These are phyloP conservation scores for Bruguiera sexangula DNA, from an alignment of 345 rosid species.

Conservation along the genomic window DNA sequence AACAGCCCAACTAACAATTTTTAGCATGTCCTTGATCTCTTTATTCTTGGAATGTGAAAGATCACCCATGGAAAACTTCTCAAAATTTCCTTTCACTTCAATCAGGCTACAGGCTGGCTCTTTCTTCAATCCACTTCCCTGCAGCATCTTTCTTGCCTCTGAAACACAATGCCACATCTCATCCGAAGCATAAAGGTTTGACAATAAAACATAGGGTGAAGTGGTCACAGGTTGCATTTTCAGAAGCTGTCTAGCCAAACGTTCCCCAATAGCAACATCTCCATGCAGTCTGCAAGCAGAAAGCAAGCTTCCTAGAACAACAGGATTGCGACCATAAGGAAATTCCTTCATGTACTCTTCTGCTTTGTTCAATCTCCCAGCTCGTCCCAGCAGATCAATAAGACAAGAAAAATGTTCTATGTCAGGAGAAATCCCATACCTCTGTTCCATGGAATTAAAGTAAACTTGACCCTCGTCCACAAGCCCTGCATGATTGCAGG, in stretches of 20 bases:
- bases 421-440: slow-evolving; percentile 43
- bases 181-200: slow-evolving; percentile 59
- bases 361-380: slow-evolving; percentile 54
- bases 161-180: slow-evolving; percentile 57
- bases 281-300: slow-evolving; percentile 52
- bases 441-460: slow-evolving; percentile 46
- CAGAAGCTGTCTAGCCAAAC: slow-evolving; percentile 43
- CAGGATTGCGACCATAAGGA: slow-evolving; percentile 42
- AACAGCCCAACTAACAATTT: slow-evolving; percentile 26
- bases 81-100: slow-evolving; percentile 43
- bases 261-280: slow-evolving; percentile 42
- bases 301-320: slow-evolving; percentile 59
- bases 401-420: slow-evolving; percentile 61
- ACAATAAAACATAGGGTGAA: slow-evolving; percentile 55
- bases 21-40: slow-evolving; percentile 40
- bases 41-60: slow-evolving; percentile 42
- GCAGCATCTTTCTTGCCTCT: slow-evolving; percentile 54
- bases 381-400: slow-evolving; percentile 61
- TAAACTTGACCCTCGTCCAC: slow-evolving; percentile 46
- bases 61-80: slow-evolving; percentile 44
- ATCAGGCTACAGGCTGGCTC: slow-evolving; percentile 54
- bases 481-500: slow-evolving; percentile 63
- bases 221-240: slow-evolving; percentile 41
- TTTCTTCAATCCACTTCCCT: slow-evolving; percentile 53
- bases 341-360: slow-evolving; percentile 36